Percentiles rank a stretch among this genome's conserved stretches.
These are phyloP conservation scores for Viola odorata DNA, from an alignment of 345 rosid species.

Conservation along the genomic window DNA sequence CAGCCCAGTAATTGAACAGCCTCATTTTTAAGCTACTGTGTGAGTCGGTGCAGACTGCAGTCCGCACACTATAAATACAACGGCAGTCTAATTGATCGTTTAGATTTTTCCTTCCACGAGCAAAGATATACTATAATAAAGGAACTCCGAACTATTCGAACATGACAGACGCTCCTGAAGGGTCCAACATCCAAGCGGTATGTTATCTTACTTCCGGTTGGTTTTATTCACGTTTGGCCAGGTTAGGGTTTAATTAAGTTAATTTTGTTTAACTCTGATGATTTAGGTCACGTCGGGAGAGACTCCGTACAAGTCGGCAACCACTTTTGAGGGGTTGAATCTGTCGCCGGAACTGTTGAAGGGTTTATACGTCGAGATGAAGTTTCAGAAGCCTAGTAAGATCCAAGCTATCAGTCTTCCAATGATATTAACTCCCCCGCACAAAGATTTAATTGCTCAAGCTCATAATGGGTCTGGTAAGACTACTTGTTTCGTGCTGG, in stretches of 20 bases:
- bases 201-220: constrained; percentile 6
- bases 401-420: too few relatives aligned
- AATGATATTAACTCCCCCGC: constrained; percentile 85
- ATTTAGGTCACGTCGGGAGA: constrained; percentile 67
- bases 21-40: too few relatives aligned
- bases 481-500: constrained; percentile 94
- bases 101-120: too few relatives aligned
- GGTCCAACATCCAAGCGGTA: constrained; percentile 76
- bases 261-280: neutral
- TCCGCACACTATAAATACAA: too few relatives aligned
- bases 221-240: neutral
- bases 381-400: constrained; percentile 77
- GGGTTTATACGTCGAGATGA: constrained; percentile 90
- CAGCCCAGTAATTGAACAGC: too few relatives aligned
- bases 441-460: constrained; percentile 80
- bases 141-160: too few relatives aligned
- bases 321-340: constrained; percentile 74
- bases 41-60: too few relatives aligned
- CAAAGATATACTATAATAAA: too few relatives aligned
- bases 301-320: constrained; percentile 78
- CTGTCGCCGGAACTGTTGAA: constrained; percentile 71
- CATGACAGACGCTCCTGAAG: constrained; percentile 62
- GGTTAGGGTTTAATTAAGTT: constrained; percentile 5
- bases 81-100: too few relatives aligned
- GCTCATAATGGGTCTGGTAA: constrained; percentile 98